Evolutionary conservation across 139 green algal genomes (phyloP).

Genomic region (Micromonas pusilla): DNA sequence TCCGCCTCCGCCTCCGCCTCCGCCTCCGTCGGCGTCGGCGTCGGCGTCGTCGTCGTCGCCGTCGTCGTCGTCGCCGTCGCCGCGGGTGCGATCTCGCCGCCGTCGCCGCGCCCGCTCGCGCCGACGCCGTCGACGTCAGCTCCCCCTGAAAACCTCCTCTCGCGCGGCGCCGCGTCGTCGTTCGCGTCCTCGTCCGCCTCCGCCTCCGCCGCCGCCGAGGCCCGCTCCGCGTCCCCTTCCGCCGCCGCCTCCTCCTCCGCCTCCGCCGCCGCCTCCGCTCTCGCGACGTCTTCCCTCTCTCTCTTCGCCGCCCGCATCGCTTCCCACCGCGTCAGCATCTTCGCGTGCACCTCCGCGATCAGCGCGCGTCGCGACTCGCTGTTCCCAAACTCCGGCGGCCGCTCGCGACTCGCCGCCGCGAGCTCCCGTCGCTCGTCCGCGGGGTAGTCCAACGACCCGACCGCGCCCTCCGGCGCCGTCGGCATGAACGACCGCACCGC

Average conservation of each 20-base stretch:
- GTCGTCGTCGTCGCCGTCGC: not conserved
- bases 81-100: too few species aligned
- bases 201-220: too few species aligned
- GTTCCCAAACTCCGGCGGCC: conserved; percentile 54
- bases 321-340: conserved; percentile 50
- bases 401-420: conserved; percentile 51
- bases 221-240: not conserved
- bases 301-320: not conserved
- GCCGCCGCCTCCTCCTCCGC: not conserved
- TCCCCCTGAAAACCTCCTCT: too few species aligned
- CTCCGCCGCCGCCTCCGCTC: not conserved
- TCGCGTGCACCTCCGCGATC: conserved; percentile 59
- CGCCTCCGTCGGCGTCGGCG: too few species aligned
- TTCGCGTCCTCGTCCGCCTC: not conserved
- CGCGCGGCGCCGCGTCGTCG: not conserved
- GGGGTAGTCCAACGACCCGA: conserved; percentile 80
- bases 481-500: conserved; percentile 93
- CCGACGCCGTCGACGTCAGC: too few species aligned
- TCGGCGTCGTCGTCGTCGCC: too few species aligned
- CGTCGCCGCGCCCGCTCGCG: too few species aligned
- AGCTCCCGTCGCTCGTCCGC: conserved; percentile 66
- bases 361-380: conserved; percentile 63
- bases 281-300: not conserved
- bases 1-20: too few species aligned
- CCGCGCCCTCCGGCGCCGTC: conserved; percentile 75